A percentile compares a stretch with the other conserved stretches of the same genome.
Evolutionary conservation across 2,329 filamentous ascomycete genomes (phyloP).

Genomic region (Ceratocystis cacaofunesta): DNA sequence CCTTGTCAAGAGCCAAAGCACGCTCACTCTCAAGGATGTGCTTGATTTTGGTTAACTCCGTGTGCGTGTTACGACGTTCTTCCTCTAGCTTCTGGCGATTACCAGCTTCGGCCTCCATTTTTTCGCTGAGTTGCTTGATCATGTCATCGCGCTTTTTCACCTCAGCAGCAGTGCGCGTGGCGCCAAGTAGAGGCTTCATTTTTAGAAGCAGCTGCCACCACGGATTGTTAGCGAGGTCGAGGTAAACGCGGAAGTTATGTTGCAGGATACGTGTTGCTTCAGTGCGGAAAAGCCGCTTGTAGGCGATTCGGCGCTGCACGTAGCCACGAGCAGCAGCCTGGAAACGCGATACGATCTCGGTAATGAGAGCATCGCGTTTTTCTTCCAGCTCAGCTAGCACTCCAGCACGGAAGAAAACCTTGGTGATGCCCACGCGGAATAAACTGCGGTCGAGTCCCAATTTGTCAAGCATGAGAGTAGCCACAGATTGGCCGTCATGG

Average conservation of each 20-base stretch:
- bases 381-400: constrained; percentile 95
- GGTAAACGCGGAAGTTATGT: constrained; percentile 81
- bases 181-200: constrained; percentile 89
- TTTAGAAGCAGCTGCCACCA: constrained; percentile 95
- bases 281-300: constrained; percentile 85
- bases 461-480: constrained; percentile 76
- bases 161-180: constrained; percentile 79
- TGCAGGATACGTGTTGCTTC: constrained; percentile 94
- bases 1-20: constrained; percentile 90
- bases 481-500: constrained; percentile 74
- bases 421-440: constrained; percentile 87
- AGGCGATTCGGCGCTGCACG: constrained; percentile 69
- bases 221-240: constrained; percentile 76
- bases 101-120: constrained; percentile 61
- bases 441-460: constrained; percentile 71
- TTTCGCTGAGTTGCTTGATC: constrained; percentile 73
- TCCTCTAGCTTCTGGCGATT: constrained; percentile 76
- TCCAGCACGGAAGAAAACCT: constrained; percentile 94
- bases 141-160: constrained; percentile 91
- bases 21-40: constrained; percentile 92
- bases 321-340: constrained; percentile 87
- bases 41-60: constrained; percentile 78
- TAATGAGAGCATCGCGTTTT: constrained; percentile 80
- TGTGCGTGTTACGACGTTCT: constrained; percentile 71
- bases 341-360: constrained; percentile 84